These are phyloP conservation scores for Polyporus arcularius DNA, from an alignment of 768 basidiomycete species.

Conservation along the genomic window DNA sequence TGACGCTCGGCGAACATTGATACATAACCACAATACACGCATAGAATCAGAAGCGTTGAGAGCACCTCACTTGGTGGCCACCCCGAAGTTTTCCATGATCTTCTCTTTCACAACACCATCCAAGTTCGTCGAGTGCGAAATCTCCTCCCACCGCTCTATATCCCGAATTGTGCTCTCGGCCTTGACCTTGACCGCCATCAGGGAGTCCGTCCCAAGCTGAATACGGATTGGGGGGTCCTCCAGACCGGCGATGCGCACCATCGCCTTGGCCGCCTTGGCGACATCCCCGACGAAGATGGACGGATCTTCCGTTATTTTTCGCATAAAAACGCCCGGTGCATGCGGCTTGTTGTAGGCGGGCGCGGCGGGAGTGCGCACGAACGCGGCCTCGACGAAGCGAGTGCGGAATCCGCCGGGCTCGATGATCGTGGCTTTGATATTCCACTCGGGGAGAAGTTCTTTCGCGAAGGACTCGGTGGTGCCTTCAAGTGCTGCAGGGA, in stretches of 20 bases:
- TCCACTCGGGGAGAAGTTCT: slow-evolving; percentile 24
- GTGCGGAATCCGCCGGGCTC: slow-evolving; percentile 25
- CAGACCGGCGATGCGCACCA: slow-evolving; percentile 15
- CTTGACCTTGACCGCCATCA: slow-evolving; percentile 13
- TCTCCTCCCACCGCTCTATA: slow-evolving; percentile 3
- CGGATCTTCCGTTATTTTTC: neutral
- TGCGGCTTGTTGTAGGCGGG: slow-evolving; percentile 8
- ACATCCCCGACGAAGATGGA: slow-evolving; percentile 14
- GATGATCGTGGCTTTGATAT: slow-evolving; percentile 22
- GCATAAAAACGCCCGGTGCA: slow-evolving; percentile 3
- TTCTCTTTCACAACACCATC: slow-evolving; percentile 11
- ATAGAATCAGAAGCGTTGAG: too few relatives aligned
- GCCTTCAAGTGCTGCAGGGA: slow-evolving; percentile 15
- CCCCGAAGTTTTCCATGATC: slow-evolving; percentile 4
- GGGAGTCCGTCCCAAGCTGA: slow-evolving; percentile 21
- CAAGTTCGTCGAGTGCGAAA: slow-evolving; percentile 13
- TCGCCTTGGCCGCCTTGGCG: slow-evolving; percentile 16
- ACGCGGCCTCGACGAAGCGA: slow-evolving; percentile 3
- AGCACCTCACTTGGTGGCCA: neutral
- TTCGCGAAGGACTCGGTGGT: slow-evolving; percentile 21
- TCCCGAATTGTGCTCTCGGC: slow-evolving; percentile 16
- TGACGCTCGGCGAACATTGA: too few relatives aligned
- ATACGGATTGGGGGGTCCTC: slow-evolving; percentile 14
- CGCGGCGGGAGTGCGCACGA: neutral
- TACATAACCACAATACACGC: too few relatives aligned